Evolutionary conservation across 2,329 filamentous ascomycete species (phyloP), one percentile per base, ranked within the genome.

Genomic region (Pleoardoris graminearum): DNA sequence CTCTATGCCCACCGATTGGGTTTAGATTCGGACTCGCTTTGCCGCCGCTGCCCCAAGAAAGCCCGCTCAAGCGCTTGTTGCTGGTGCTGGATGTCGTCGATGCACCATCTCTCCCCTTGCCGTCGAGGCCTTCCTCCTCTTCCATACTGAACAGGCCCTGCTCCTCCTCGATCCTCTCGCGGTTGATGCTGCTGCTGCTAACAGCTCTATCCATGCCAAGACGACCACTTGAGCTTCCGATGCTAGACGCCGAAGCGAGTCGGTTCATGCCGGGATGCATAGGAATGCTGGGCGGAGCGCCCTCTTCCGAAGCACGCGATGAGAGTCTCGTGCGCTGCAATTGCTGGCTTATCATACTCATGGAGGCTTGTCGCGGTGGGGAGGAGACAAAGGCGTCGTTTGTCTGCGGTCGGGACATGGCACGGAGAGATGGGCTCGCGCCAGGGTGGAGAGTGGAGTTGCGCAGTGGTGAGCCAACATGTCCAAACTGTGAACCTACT

Each of bases 201-300:
- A 75, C 68, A 25, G 73, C 67, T 21, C 73, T 71, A 52, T 75
- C 73, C 39, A 75, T 62, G 14, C 60, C 65, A 42, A 71, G 65
- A 46, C 69, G 63, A 33, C 63, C 66, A 29, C 56, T 54, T 2
- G 70, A 63, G 54, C 60, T 67, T 7, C 62, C 65, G 17, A 73
- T 63, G 55, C 66, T 74, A 11, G 62, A 67, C 30, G 49, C 61
- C 25, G 67, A 72, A 14, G 69, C 59, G 30, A 76, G 68, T 33
- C 66, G 68, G 43, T 61, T 57, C 61, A 91, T 89, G 85, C 63
- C 95, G 85, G 91, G 91, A 91, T 69, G 86, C 16, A 70, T 57
- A 2, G 68, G 66, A 19, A 60, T 62, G 21, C 60, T 63, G 22
- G 61, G 60, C 7, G 66, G 59, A 8, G 55, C 55, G 25, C 57